Evolutionary conservation across 2,329 filamentous ascomycete species (phyloP), one percentile per base, ranked within the genome.

Genomic region (Malbranchea zuffiana): DNA sequence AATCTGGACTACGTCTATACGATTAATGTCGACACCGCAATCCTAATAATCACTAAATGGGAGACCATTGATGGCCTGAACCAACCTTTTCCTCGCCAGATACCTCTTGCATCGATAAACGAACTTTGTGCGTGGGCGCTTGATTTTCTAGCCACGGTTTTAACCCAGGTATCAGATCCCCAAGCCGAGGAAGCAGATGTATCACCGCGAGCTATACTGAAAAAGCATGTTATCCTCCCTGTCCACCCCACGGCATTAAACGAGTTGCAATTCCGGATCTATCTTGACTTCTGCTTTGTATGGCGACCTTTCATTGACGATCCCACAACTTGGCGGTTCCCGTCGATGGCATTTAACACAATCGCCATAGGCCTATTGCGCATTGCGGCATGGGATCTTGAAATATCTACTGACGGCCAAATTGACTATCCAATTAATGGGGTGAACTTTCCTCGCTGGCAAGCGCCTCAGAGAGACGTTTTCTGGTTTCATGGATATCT

Each of bases 251-350:
- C 47, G 12, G 26, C 46, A 7, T 40, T 53, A 39, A 54, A 51
- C 25, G 50, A 52, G 43, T 38, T 53, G 11, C 50, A 55, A 36
- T 47, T 41, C 26, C 43, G 34, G 33, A 36, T 53, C 16, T 53
- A 46, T 30, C 44, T 39, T 4, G 45, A 53, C 21, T 47, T 51
- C 19, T 32, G 47, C 19, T 52, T 48, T 40, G 3, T 44, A 27
- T 53, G 47, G 51, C 40, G 48, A 30, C 47, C 36, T 28, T 50
- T 45, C 34, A 41, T 54, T 18, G 44, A 51, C 37, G 45, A 54
- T 16, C 45, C 45, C 18, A 37, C 39, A n/a, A 46, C 44, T 26
- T 51, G 49, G 50, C 31, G 27, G 33, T 45, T 42, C 24, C 25
- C 28, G 23, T 50, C 38, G 6, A 27, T 42, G 6, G 30, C 43